Conservation (phyloP, 768 basidiomycete species). For the Agaricus subrufescens region DNA sequence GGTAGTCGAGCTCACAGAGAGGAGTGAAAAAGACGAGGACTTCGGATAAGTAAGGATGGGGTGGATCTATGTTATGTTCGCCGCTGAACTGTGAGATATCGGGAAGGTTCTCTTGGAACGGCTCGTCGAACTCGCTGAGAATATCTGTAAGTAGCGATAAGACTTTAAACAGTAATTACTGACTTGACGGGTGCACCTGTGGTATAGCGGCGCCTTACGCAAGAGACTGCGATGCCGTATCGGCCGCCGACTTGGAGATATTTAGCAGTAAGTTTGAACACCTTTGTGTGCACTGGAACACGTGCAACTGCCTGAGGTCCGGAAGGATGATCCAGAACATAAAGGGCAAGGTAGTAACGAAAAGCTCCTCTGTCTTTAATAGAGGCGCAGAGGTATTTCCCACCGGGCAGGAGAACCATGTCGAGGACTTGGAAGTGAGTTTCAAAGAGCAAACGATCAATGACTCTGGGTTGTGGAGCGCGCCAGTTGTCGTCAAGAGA, state of each 20-base stretch:
- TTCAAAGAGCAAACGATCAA: slow-evolving; percentile 18
- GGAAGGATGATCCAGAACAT: slow-evolving; percentile 49
- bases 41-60: slow-evolving; percentile 38
- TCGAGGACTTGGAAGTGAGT: slow-evolving; percentile 38
- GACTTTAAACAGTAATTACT: slow-evolving; percentile 4
- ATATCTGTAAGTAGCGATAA: not conserved
- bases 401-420: slow-evolving; percentile 60
- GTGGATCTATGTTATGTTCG: slow-evolving; percentile 33
- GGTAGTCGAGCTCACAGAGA: slow-evolving; percentile 35
- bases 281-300: slow-evolving; percentile 43
- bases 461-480: slow-evolving; percentile 30
- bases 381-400: slow-evolving; percentile 64
- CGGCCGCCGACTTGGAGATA: slow-evolving; percentile 44
- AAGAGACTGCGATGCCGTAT: slow-evolving; percentile 55
- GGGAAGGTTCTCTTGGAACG: slow-evolving; percentile 20
- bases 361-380: slow-evolving; percentile 38
- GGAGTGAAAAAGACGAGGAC: slow-evolving; percentile 37
- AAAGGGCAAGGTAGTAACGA: slow-evolving; percentile 49
- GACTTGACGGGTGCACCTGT: slow-evolving; percentile 18
- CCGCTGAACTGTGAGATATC: slow-evolving; percentile 33
- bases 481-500: slow-evolving; percentile 61
- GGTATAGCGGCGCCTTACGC: slow-evolving; percentile 34
- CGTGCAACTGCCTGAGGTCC: slow-evolving; percentile 45
- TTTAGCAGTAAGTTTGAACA: slow-evolving; percentile 54
- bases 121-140: not conserved